Evolutionary conservation across 805 yeast genomes (phyloP), one percentile per base, ranked within the genome.

Genomic region (Pichia phayaonensis): DNA sequence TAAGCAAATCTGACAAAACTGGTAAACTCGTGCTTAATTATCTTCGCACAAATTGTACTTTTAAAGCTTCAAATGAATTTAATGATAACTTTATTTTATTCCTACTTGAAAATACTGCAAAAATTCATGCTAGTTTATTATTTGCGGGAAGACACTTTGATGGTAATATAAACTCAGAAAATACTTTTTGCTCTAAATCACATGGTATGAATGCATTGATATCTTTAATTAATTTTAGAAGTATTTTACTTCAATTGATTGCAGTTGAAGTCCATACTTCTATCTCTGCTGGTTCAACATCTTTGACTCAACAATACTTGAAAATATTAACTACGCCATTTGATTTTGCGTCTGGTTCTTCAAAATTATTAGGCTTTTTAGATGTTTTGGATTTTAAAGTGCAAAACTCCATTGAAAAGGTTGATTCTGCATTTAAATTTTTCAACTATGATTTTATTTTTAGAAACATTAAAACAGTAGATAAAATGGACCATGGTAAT

Each of bases 221-320:
- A 27, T 72, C 81, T 1, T 84, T 87, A 56, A 73, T 84, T 46
- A 74, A 70, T 40, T 82, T 79, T 55, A 75, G 96, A 59, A 75
- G 80, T 42, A 68, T 74, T 20, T 67, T 84, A 15, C 68, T 88
- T 23, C 86, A 85, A 55, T 80, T 81, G 57, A 66, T 88, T 53
- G 77, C 90, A 18, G 66, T 84, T 48, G 95, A 89, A 56, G 71
- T 92, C n/a, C 90, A 85, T 61, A 74, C 74, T 49, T 70, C 79
- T 15, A 70, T 76, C 0, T 49, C 59, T 43, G 53, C 67, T 56
- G 74, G 79, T 8, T 71, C 84, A 8, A 59, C 80, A 39, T 68
- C 84, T 26, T 67, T 80, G 56, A 72, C 78, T 51, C 69, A 75
- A 42, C 67, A 71, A 23, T 84, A 84, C 56, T 70, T 83, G 24